Evolutionary conservation across 2,329 filamentous ascomycete species (phyloP).

Genomic region (Sclerotinia spermophila): DNA sequence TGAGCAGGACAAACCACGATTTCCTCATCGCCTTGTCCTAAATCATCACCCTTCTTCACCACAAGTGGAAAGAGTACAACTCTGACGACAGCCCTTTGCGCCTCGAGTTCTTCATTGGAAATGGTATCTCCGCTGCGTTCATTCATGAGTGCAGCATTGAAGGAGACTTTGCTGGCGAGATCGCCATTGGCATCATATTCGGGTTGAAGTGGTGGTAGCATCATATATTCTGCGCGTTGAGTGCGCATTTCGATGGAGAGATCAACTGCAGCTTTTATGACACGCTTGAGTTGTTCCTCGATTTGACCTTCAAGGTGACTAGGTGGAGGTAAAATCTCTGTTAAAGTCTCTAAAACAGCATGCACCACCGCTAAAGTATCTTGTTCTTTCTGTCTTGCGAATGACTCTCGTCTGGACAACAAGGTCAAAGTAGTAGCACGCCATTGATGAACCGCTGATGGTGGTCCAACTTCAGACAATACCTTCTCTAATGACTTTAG

Average conservation of each 20-base stretch:
- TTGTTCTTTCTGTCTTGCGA: conserved; percentile 74
- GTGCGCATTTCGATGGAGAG: conserved; percentile 96
- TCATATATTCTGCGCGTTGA: conserved; percentile 95
- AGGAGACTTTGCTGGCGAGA: conserved; percentile 78
- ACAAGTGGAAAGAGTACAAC: conserved; percentile 94
- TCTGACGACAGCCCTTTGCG: conserved; percentile 72
- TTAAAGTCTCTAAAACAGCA: conserved; percentile 80
- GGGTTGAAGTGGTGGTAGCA: conserved; percentile 91
- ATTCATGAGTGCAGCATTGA: conserved; percentile 94
- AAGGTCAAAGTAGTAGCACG: conserved; percentile 91
- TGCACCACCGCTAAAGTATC: conserved; percentile 96
- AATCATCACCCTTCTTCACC: conserved; percentile 90
- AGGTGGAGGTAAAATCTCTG: conserved; percentile 81
- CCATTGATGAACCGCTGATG: conserved; percentile 92
- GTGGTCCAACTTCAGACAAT: conserved; percentile 80
- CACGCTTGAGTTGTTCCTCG: conserved; percentile 77
- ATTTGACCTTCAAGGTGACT: conserved; percentile 76
- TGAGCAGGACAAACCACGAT: conserved; percentile 94
- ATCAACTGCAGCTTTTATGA: conserved; percentile 83
- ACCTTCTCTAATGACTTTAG: conserved; percentile 94
- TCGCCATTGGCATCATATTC: conserved; percentile 95
- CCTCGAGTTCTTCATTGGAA: conserved; percentile 78
- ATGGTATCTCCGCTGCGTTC: conserved; percentile 69
- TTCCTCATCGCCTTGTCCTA: conserved; percentile 84
- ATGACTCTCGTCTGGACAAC: conserved; percentile 74